Evolutionary conservation across 257 asterid species (phyloP).

Genomic region (Gentiana dahurica): DNA sequence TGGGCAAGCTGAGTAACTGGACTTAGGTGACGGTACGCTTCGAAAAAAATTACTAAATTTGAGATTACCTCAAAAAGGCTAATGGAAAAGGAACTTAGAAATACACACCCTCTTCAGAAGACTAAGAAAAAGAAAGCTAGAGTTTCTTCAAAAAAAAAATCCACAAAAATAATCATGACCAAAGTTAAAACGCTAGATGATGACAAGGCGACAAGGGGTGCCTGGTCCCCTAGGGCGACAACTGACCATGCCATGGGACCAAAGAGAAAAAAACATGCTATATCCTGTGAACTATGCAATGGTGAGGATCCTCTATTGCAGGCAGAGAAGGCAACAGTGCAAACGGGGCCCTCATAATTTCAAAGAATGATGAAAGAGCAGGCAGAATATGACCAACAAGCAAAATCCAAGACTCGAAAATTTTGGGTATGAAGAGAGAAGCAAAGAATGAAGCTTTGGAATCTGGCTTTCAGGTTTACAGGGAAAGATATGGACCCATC

Average conservation of each 20-base stretch:
- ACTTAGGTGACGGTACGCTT: no score
- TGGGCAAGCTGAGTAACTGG: no score
- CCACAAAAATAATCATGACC: no score
- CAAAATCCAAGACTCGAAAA: constrained; percentile 46
- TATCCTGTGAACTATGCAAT: constrained; percentile 92
- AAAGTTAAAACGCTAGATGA: no score
- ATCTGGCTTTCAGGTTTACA: constrained; percentile 43
- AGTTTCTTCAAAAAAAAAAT: no score
- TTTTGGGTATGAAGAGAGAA: constrained; percentile 44
- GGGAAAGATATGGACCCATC: constrained; percentile 46
- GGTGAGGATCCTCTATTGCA: constrained; percentile 97
- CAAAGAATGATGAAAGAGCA: constrained; percentile 99
- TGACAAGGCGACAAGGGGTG: no score
- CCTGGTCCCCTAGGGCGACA: no score
- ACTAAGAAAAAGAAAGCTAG: no score
- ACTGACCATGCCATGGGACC: constrained; percentile 33
- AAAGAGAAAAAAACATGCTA: constrained; percentile 88
- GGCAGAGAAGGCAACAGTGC: constrained; percentile 90
- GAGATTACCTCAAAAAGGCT: no score
- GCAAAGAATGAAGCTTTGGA: constrained; percentile 51
- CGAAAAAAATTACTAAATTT: no score
- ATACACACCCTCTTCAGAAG: no score
- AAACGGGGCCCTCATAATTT: constrained; percentile 94
- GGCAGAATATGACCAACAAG: constrained; percentile 80
- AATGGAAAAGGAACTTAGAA: no score